phyloP scores from a whole-genome alignment of 805 yeast species.

The Tetrapisispora pingtungensis region DNA sequence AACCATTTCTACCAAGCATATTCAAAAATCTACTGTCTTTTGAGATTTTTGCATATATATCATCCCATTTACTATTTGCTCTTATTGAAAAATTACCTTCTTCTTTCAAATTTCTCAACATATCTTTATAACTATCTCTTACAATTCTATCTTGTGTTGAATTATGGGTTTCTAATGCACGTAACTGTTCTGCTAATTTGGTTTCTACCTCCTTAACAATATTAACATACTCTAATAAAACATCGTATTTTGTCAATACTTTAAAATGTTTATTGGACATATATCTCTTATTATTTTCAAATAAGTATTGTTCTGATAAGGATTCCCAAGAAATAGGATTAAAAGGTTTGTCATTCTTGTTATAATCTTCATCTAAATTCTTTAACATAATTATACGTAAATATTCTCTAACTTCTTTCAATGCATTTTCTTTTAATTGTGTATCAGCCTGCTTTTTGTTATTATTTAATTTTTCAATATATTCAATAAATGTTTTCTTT shows the following conservation, averaged over 20 bases:
- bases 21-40: constrained; percentile 48
- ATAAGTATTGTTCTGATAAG: constrained; percentile 16
- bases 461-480: constrained; percentile 32
- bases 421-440: constrained; percentile 37
- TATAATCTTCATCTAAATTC: constrained; percentile 6
- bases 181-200: constrained; percentile 17
- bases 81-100: constrained; percentile 21
- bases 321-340: constrained; percentile 19
- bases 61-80: constrained; percentile 51
- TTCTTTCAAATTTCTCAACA: constrained; percentile 27
- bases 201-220: constrained; percentile 23
- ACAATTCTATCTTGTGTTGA: constrained; percentile 54
- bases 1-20: constrained; percentile 67
- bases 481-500: constrained; percentile 43
- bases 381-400: constrained; percentile 30
- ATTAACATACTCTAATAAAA: constrained; percentile 35
- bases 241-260: constrained; percentile 46
- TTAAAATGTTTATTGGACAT: constrained; percentile 49
- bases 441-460: constrained; percentile 17
- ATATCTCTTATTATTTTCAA: constrained; percentile 41
- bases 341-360: neutral
- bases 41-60: constrained; percentile 40
- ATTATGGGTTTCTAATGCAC: constrained; percentile 30
- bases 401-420: constrained; percentile 43
- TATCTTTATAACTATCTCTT: constrained; percentile 45